Conservation (phyloP, 495 filamentous ascomycete species). For the Staphylotrichum tortipilum region DNA sequence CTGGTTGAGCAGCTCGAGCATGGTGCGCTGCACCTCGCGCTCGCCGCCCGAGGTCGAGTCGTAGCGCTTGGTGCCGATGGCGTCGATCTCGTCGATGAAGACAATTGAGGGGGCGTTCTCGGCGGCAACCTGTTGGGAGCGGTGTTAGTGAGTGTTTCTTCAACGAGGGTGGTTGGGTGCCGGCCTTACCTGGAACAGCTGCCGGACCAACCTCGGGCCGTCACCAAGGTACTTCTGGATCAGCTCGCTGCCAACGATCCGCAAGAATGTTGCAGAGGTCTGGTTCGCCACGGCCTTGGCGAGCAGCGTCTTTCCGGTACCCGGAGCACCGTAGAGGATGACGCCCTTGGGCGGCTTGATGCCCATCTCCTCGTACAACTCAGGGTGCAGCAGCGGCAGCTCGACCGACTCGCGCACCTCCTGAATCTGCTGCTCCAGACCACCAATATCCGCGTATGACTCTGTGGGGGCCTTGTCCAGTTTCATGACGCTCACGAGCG, state of each 20-base stretch:
- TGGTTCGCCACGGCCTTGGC: conserved; percentile 99
- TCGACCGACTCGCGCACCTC: conserved; percentile 97
- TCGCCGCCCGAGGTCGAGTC: conserved; percentile 95
- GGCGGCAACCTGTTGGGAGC: conserved; percentile 76
- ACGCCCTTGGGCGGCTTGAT: conserved; percentile 99
- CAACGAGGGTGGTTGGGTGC: no score
- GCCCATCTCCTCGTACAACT: conserved; percentile 99
- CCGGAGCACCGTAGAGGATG: conserved; percentile 95
- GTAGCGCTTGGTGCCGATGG: conserved; percentile 98
- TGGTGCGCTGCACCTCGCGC: conserved; percentile 94
- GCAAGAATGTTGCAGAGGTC: conserved; percentile 94
- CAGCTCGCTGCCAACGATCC: conserved; percentile 94
- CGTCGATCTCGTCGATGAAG: conserved; percentile 99
- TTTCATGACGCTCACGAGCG: conserved; percentile 97
- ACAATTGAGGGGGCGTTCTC: conserved; percentile 97
- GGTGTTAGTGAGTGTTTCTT: no score
- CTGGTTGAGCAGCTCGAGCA: conserved; percentile 97
- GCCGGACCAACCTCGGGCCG: conserved; percentile 85
- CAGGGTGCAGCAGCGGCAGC: conserved; percentile 88
- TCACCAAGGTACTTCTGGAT: conserved; percentile 99
- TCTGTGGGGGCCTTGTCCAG: conserved; percentile 98
- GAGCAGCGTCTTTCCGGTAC: conserved; percentile 94
- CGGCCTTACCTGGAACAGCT: conserved; percentile 74
- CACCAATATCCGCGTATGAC: conserved; percentile 97
- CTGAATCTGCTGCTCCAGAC: conserved; percentile 89